Base-by-base conservation (phyloP, 345 rosid genomes). In the Hypericum perforatum region DNA sequence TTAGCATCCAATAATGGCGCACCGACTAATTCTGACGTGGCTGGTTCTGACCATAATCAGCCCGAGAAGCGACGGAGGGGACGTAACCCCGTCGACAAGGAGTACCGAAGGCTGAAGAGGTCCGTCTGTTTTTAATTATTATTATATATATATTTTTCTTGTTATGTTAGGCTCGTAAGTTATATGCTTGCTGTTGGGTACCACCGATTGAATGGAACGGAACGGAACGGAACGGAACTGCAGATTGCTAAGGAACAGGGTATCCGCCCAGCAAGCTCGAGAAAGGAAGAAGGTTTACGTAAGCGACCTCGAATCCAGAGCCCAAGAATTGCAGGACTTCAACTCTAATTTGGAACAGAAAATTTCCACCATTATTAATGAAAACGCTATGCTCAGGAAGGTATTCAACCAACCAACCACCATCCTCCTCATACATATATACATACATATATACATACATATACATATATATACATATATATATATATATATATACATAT, bases 241-340 rank as follows among this genome's bases (percentile, higher is more conserved):
- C 64, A 82, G 90, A 74, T 60, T 82, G 72, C 64, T 86, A 45
- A 73, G 90, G 72, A 86, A 86, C 37, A 68, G 95, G 57, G 95
- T 86, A 8, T 86, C 95, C 5, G 95, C 90, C 1, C 95, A 82
- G 52, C 84, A 82, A 80, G 95, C 95, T 3, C 65, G 95, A 51
- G 95, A 85, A 63, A 82, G 95, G 74, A 85, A 80, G 74, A 85
- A 85, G 64, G 78, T 75, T 6, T 82, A 85, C 22, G 76, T 85
- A 53, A 82, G 58, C 54, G 87, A 86, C 3, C 40, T 86, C 57
- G 90, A 86, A 69, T 49, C 67, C 16, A 77, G 64, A 61, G 85
- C 76, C 57, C 63, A 55, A 2, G 80, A 76, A 43, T 59, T 86
- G 70, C 72, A 76, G 57, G 78, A 80, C 56, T 64, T 13, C 0